Evolutionary conservation across 148 eudicot genomes (phyloP).

Genomic region (Chenopodium formosanum): DNA sequence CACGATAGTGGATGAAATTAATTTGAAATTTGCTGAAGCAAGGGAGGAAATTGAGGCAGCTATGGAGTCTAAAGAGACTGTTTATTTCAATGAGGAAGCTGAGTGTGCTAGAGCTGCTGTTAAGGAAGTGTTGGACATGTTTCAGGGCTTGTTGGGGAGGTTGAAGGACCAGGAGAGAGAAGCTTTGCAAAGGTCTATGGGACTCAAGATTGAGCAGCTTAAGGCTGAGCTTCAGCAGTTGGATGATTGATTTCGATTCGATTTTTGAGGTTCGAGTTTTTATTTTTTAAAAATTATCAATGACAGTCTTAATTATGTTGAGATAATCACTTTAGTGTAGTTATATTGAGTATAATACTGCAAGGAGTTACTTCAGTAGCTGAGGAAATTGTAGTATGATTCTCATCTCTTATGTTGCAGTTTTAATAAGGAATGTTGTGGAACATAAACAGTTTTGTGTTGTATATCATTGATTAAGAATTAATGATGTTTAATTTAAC

Average conservation of each 20-base stretch:
- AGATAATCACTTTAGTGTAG: background rate
- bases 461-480: background rate
- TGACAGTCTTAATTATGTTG: background rate
- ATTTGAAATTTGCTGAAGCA: constrained; percentile 86
- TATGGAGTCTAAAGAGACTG: constrained; percentile 92
- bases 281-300: background rate
- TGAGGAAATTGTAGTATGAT: background rate
- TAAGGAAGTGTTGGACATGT: constrained; percentile 69
- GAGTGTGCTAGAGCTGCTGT: constrained; percentile 83
- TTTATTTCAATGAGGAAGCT: constrained; percentile 89
- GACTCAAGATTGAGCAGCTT: constrained; percentile 92
- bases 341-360: background rate
- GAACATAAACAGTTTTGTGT: background rate
- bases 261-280: constrained; percentile 28
- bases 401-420: background rate
- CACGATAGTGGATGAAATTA: constrained; percentile 70
- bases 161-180: constrained; percentile 54
- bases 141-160: constrained; percentile 54
- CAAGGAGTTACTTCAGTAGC: background rate
- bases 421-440: constrained; percentile 13
- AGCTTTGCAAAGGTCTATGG: constrained; percentile 79
- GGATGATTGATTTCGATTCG: constrained; percentile 47
- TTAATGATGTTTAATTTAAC: background rate
- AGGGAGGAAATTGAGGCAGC: constrained; percentile 95
- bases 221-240: constrained; percentile 90